Evolutionary conservation across 2,329 filamentous ascomycete species (phyloP).

Genomic region (Diaporthe humulicola): DNA sequence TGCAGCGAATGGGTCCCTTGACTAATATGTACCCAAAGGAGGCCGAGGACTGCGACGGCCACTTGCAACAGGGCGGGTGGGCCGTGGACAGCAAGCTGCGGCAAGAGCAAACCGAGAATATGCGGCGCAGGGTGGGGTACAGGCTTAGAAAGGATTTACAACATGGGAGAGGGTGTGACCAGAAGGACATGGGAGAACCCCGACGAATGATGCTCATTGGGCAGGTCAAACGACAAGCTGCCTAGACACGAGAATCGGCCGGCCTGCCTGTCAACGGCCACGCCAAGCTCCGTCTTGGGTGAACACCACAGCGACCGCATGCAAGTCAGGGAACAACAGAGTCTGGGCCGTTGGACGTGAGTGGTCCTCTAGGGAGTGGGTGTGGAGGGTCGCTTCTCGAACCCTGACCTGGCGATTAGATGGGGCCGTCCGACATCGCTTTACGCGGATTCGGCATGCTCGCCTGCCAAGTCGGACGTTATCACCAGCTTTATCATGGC

Average conservation of each 20-base stretch:
- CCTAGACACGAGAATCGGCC: not conserved
- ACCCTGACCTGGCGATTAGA: not conserved
- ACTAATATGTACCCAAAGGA: not conserved
- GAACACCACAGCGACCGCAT: not conserved
- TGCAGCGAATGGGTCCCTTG: not conserved
- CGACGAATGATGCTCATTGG: not conserved
- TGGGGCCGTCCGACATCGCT: conserved; percentile 16
- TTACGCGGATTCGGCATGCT: not conserved
- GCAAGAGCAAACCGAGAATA: not conserved
- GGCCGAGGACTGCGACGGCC: not conserved
- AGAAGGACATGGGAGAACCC: not conserved
- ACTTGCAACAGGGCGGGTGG: not conserved
- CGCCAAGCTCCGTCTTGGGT: conserved; percentile 25
- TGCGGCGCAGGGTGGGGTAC: not conserved
- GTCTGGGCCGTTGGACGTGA: not conserved
- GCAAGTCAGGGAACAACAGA: not conserved
- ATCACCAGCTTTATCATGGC: conserved; percentile 4
- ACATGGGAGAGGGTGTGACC: not conserved
- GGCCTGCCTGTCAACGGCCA: not conserved
- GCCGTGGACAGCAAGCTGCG: not conserved
- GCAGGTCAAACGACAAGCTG: not conserved
- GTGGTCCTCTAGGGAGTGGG: not conserved
- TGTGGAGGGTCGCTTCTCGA: not conserved
- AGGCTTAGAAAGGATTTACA: not conserved
- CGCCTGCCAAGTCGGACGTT: conserved; percentile 20